phyloP scores from a whole-genome alignment of 345 rosid species.

The Leavenworthia alabamica region DNA sequence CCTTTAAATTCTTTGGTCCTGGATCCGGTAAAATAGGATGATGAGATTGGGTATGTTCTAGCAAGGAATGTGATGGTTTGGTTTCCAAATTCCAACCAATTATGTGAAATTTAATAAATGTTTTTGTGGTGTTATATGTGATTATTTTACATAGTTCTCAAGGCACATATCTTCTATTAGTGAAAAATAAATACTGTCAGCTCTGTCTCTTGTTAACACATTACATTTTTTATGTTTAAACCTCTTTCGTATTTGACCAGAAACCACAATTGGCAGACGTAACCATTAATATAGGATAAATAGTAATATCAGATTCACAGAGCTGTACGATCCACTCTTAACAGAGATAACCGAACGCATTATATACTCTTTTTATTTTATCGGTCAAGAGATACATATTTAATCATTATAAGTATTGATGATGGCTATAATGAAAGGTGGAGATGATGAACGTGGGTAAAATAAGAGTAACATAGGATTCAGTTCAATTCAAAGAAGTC shows the following conservation, averaged over 20 bases:
- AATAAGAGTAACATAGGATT: too few species aligned
- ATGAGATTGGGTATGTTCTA: too few species aligned
- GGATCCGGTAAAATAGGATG: too few species aligned
- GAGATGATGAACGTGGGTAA: too few species aligned
- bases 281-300: conserved; percentile 5
- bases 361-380: background rate
- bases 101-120: background rate
- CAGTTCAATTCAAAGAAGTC: too few species aligned
- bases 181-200: too few species aligned
- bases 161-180: background rate
- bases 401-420: too few species aligned
- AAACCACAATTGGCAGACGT: conserved; percentile 23
- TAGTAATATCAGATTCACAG: conserved; percentile 18
- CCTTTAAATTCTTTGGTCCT: too few species aligned
- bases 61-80: background rate
- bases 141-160: background rate
- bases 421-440: too few species aligned
- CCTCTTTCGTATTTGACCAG: conserved; percentile 24
- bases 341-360: conserved; percentile 20
- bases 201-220: too few species aligned
- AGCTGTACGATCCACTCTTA: conserved; percentile 18
- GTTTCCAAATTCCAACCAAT: background rate
- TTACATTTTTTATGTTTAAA: too few species aligned
- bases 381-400: background rate
- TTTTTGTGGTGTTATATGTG: background rate